Base-by-base conservation (phyloP, 1,139 yeast genomes). In the Debaryomyces udenii region DNA sequence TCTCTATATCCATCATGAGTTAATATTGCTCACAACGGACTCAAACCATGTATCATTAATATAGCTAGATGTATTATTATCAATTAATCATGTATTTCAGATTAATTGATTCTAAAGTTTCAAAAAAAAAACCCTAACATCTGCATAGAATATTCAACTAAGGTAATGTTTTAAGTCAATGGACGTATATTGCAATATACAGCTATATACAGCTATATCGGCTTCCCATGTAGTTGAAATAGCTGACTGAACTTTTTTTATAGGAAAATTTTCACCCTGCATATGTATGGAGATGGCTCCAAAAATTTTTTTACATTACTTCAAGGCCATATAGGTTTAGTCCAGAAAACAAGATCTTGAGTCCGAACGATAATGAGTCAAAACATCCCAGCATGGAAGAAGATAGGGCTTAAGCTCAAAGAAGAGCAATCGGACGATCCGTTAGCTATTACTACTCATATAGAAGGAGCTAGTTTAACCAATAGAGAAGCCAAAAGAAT, bases 301-400 rank as follows among this genome's bases (percentile, higher is more conserved):
- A 24, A 20, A 20, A 20, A 16, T 34, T 34, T 18, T 27, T 15
- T 34, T 14, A 18, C 14, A 15, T 24, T 26, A 20, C 5, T 20
- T 7, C 7, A 20, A 7, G 22, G 22, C 22, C 5, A 20, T 20
- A 5, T 20, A 7, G 22, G n/a, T n/a, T n/a, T n/a, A n/a, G n/a
- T n/a, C n/a, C n/a, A n/a, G n/a, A n/a, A n/a, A n/a, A n/a, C n/a
- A n/a, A n/a, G n/a, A n/a, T n/a, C n/a, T n/a, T n/a, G n/a, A n/a
- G n/a, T n/a, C 15, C 11, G n/a, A 23, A 18, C 39, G 17, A 34
- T 4, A 20, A 40, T 35, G 42, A 38, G 35, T 31, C 24, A 41
- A 24, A 23, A 50, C 44, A 69, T 86, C 28, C 97, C 98, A 31
- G 97, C 97, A 1, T 90, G 98, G 98, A 89, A 90, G 61, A 76